A percentile compares a stretch with the other conserved stretches of the same genome.
These are phyloP conservation scores for Arachis stenosperma DNA, from an alignment of 306 rosid species.

Conservation along the genomic window DNA sequence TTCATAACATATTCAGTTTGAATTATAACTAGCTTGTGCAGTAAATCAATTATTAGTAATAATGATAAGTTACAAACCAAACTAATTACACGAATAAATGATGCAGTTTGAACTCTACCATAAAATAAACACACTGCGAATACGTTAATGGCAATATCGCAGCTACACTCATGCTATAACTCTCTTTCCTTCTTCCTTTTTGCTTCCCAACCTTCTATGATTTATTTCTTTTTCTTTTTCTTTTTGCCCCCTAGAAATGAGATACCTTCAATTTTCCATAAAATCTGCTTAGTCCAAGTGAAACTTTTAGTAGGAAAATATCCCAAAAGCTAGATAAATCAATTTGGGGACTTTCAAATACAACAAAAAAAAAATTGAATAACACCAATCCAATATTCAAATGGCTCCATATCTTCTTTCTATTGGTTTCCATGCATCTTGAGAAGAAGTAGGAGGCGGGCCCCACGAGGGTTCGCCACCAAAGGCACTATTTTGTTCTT, in stretches of 20 bases:
- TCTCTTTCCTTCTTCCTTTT: neutral
- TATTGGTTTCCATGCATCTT: conserved; percentile 51
- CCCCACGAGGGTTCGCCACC: conserved; percentile 80
- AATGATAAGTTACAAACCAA: too few relatives aligned
- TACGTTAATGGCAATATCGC: conserved; percentile 19
- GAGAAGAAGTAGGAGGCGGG: conserved; percentile 59
- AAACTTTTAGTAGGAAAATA: conserved; percentile 15
- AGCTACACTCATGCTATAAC: conserved; percentile 16
- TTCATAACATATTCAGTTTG: too few relatives aligned
- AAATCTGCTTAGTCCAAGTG: conserved; percentile 9
- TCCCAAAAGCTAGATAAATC: conserved; percentile 7
- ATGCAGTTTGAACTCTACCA: neutral
- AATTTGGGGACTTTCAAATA: neutral
- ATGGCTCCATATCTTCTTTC: conserved; percentile 83
- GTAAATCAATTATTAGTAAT: too few relatives aligned
- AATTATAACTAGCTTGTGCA: too few relatives aligned
- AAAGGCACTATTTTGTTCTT: conserved; percentile 58
- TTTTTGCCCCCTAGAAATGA: neutral
- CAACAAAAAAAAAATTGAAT: neutral
- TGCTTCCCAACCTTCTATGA: conserved; percentile 10
- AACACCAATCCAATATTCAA: conserved; percentile 36
- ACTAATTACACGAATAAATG: neutral
- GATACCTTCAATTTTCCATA: conserved; percentile 16
- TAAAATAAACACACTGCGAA: neutral
- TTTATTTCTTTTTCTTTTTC: neutral